Conservation (phyloP, 805 yeast genomes). For the Brettanomyces custersianus region DNA sequence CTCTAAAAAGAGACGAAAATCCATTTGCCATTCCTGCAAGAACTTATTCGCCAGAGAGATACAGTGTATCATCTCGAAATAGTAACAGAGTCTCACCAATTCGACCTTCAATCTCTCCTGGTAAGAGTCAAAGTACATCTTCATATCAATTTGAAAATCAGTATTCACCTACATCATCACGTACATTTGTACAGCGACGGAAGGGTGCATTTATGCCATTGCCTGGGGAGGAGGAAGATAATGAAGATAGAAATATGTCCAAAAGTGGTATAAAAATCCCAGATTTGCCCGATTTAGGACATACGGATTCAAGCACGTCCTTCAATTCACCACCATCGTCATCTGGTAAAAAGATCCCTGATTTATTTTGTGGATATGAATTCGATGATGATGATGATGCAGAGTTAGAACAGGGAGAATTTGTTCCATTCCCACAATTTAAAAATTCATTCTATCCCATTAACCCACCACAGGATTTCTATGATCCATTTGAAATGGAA, state of each 20-base stretch:
- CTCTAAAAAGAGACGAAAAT: too few species aligned
- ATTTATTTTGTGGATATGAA: conserved; percentile 18
- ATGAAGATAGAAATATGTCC: not conserved
- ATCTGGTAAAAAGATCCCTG: conserved; percentile 1
- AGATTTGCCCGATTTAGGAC: not conserved
- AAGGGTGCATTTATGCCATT: not conserved
- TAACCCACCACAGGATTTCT: conserved; percentile 20
- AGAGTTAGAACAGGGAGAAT: conserved; percentile 17
- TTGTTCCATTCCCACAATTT: conserved; percentile 26
- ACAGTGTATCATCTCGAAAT: not conserved
- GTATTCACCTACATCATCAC: conserved; percentile 16
- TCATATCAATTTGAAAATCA: conserved; percentile 2
- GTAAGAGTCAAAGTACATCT: conserved; percentile 5
- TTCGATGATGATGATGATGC: conserved; percentile 13
- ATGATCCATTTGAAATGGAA: conserved; percentile 23
- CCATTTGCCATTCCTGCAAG: conserved; percentile 1
- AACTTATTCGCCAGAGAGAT: conserved; percentile 8
- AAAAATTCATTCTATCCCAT: conserved; percentile 26
- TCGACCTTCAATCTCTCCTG: conserved; percentile 12
- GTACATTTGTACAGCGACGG: conserved; percentile 1
- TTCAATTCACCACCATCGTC: not conserved
- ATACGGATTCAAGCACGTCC: conserved; percentile 4
- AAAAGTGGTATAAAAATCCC: conserved; percentile 1
- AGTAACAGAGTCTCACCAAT: conserved; percentile 3
- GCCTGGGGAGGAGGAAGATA: not conserved